Evolutionary conservation across 495 filamentous ascomycete species (phyloP), one percentile per base, ranked within the genome.

Genomic region (Astrocystis sublimbata): DNA sequence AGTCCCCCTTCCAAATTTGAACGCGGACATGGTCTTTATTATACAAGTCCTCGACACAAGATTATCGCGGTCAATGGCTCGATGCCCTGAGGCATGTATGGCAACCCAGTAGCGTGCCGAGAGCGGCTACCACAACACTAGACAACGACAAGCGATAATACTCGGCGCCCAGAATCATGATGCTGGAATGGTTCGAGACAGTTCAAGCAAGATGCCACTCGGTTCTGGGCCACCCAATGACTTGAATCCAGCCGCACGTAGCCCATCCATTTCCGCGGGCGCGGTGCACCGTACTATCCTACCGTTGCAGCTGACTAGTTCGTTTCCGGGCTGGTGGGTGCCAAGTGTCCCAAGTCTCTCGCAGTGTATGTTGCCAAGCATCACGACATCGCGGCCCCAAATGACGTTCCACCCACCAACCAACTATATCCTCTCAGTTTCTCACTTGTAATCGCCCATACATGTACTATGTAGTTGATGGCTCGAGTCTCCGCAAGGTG

Each of bases 321-420:
- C 30, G 57, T 38, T 50, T 49, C 31, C 42, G 13, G 31, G 9
- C 26, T 45, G 54, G 28, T 45, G 57, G 46, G 46, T n/a, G n/a
- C n/a, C n/a, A n/a, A n/a, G n/a, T n/a, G n/a, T n/a, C n/a, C n/a
- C n/a, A n/a, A n/a, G n/a, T n/a, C n/a, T n/a, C n/a, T n/a, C n/a
- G n/a, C n/a, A n/a, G n/a, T n/a, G 43, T 47, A 23, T 9, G 17
- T 28, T 31, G 56, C 56, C 56, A 47, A 60, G 46, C 17, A 60
- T 60, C 57, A 60, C 56, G 56, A 59, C 56, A 59, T 59, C 56
- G 15, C 23, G 4, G 43, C 30, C 42, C 26, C 47, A 40, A 59
- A 59, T 59, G 17, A 59, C 56, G 56, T 19, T 8, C 43, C 31
- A 35, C 17, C 56, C 42, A 10, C 46, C 41, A 28, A n/a, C 13